Percentiles rank a stretch among this genome's conserved stretches.
phyloP scores from a whole-genome alignment of 2,329 filamentous ascomycete genomes.

The Plenodomus lindquistii region DNA sequence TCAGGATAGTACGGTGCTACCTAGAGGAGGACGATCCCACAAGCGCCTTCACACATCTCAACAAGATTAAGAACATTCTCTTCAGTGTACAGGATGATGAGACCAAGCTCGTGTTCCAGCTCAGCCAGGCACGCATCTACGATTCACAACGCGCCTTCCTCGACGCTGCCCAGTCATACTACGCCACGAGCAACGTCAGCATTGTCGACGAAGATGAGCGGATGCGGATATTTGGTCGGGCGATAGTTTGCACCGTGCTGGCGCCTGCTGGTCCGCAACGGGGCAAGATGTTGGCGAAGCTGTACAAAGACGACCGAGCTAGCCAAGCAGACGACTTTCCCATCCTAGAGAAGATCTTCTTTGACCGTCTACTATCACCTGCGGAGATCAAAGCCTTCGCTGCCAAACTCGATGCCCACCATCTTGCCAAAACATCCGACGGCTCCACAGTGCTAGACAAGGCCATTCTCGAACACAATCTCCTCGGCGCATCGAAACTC shows the following conservation, averaged over 20 bases:
- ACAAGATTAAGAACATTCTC: constrained; percentile 93
- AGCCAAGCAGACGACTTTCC: constrained; percentile 75
- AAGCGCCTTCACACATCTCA: constrained; percentile 82
- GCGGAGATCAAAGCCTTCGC: constrained; percentile 88
- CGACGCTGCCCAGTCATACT: constrained; percentile 84
- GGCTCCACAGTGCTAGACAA: constrained; percentile 91
- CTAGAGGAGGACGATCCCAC: constrained; percentile 92
- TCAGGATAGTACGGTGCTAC: constrained; percentile 91
- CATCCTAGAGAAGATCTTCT: constrained; percentile 97
- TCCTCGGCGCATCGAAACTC: constrained; percentile 75
- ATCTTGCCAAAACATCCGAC: constrained; percentile 86
- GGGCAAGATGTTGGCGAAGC: constrained; percentile 74
- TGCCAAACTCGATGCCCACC: constrained; percentile 77
- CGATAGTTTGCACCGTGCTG: constrained; percentile 89
- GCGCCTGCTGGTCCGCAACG: constrained; percentile 87
- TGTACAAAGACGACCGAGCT: constrained; percentile 93
- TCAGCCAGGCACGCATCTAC: constrained; percentile 89
- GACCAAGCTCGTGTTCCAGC: constrained; percentile 80
- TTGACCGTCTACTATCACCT: constrained; percentile 79
- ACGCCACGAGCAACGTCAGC: constrained; percentile 77
- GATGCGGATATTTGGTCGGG: constrained; percentile 79
- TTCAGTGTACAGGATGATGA: constrained; percentile 74
- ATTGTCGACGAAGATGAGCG: constrained; percentile 86
- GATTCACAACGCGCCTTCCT: constrained; percentile 90
- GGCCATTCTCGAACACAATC: constrained; percentile 94